Evolutionary conservation across 345 rosid genomes (phyloP), one percentile per base, ranked within the genome.

Genomic region (Orychophragmus violaceus): DNA sequence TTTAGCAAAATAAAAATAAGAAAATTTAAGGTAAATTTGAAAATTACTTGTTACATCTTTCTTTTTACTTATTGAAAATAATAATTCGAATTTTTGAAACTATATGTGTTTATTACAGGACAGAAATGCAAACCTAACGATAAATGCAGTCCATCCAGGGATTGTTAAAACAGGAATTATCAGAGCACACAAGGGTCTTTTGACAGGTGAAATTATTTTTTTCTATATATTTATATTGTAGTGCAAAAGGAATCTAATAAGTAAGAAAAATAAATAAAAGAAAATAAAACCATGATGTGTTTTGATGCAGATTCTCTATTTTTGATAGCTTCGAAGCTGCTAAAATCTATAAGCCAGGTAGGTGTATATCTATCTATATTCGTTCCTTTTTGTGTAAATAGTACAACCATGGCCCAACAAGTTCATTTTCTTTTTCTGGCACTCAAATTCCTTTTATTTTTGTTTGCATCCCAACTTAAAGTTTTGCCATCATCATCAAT

Each of bases 101-200:
- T 51, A 2, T 33, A 54, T 14, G 5, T 39, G 8, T 7, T 77
- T 53, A 62, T 77, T 53, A 62, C 88, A 93, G 98, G 90, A 84
- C 2, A 88, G 78, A 66, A 79, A 86, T 74, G 97, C 96, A 55
- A 77, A 80, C 50, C 90, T 93, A 17, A 84, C 87, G n/a, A 84
- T 88, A 50, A 93, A 90, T 71, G 91, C 92, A 27, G 94, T 90
- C 29, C 98, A 93, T 70, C 98, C 98, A 49, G 98, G 98, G 24
- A 84, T 93, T 5, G 86, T 93, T 8, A 93, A 93, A 80, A 93
- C 97, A 14, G 98, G 96, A 32, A 93, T 93, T 42, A 80, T 93
- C 29, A 82, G 94, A 78, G 98, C 87, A 25, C 96, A 90, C 32
- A 85, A 85, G 66, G 85, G 94, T 21, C 76, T 90, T 45, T 70